Evolutionary conservation across 2,329 filamentous ascomycete genomes (phyloP), one percentile per base, ranked within the genome.

Genomic region (Paraphaeosphaeria sporulosa): DNA sequence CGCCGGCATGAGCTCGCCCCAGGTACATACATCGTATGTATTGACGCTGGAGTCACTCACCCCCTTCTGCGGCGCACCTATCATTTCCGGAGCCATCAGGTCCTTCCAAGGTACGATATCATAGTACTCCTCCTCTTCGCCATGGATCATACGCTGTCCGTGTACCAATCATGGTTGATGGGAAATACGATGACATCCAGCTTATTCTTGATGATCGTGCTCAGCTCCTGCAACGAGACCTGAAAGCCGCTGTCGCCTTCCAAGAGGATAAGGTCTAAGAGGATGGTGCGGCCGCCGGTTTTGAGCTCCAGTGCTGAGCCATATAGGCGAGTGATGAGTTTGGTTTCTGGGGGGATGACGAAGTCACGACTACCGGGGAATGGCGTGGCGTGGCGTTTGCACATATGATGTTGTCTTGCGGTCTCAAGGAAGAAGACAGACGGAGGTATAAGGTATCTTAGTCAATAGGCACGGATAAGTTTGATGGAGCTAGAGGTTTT

Each of bases 371-470:
- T n/a, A n/a, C n/a, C n/a, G n/a, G n/a, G n/a, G n/a, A n/a, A n/a
- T n/a, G n/a, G n/a, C n/a, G n/a, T n/a, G n/a, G n/a, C n/a, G n/a
- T 89, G 10, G 86, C 87, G 0, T 85, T 87, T 69, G 87, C 86
- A 5, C 81, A 82, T 42, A 88, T 76, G 27, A 89, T 67, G 44
- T 88, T 83, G 65, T 89, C 86, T n/a, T 4, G 82, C 1, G 81
- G 75, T 13, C 76, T 76, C 61, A 88, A 75, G 71, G 86, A 80
- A 10, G 78, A 79, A 42, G 75, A 81, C 23, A 84, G 73, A 23
- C 77, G 73, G 46, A 78, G 78, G 80, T 81, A 87, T 57, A 85
- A 79, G 48, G 78, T 80, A 42, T 82, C 79, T 53, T 85, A 82
- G 7, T 81, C 80, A n/a, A 87, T 82, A 6, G 77, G 74, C 1